Conservation (phyloP, 2,329 filamentous ascomycete genomes). For the Coniosporium tulheliwenetii region DNA sequence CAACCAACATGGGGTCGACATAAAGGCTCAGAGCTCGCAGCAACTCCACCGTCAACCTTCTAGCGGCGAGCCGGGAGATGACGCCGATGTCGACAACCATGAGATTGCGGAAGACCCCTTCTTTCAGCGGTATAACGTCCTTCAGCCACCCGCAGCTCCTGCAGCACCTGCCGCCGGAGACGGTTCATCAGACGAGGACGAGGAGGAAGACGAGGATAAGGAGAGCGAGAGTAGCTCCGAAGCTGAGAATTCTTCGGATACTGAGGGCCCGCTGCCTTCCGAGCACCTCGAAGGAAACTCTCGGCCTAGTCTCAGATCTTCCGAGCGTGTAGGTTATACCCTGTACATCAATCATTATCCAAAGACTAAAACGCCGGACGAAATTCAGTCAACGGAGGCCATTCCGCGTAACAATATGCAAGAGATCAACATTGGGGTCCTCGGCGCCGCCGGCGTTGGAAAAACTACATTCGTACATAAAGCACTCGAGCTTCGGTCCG, state of each 20-base stretch:
- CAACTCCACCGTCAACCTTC: neutral
- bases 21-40: neutral
- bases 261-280: too few relatives aligned
- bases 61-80: neutral
- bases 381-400: too few relatives aligned
- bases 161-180: too few relatives aligned
- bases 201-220: conserved; percentile 14
- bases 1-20: conserved; percentile 2
- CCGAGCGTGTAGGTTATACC: too few relatives aligned
- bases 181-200: conserved; percentile 6
- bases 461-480: conserved; percentile 45
- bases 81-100: conserved; percentile 12
- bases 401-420: conserved; percentile 16
- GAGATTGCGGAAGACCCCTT: conserved; percentile 22
- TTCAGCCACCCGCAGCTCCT: too few relatives aligned
- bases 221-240: neutral
- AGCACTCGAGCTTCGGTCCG: conserved; percentile 36
- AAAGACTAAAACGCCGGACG: too few relatives aligned
- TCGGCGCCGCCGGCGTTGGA: conserved; percentile 37
- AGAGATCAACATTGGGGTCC: conserved; percentile 42
- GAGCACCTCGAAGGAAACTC: too few relatives aligned
- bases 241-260: too few relatives aligned
- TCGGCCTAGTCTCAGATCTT: too few relatives aligned
- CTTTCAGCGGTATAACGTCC: conserved; percentile 22
- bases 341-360: too few relatives aligned